Conservation (phyloP, 2,329 filamentous ascomycete genomes). For the Ilyonectria destructans region DNA sequence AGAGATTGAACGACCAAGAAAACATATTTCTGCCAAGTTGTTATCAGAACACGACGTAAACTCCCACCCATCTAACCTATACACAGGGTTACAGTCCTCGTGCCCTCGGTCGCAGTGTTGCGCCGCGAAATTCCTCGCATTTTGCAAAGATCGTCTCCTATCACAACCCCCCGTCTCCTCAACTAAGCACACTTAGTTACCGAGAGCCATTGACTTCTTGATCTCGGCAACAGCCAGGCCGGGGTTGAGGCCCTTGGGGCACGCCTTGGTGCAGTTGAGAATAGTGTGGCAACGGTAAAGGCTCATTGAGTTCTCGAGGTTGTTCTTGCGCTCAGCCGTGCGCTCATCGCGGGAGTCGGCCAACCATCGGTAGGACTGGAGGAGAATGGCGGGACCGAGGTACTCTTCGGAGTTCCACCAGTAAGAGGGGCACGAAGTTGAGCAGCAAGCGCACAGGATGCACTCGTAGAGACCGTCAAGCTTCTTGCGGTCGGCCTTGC, state of each 20-base stretch:
- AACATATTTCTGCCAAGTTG: conserved; percentile 46
- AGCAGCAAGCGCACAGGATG: conserved; percentile 99
- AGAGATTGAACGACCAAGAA: conserved; percentile 44
- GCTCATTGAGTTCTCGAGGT: conserved; percentile 98
- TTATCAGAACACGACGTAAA: conserved; percentile 50
- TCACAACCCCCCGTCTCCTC: conserved; percentile 31
- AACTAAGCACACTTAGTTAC: conserved; percentile 44
- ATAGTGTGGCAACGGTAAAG: conserved; percentile 99
- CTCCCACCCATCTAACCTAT: conserved; percentile 50
- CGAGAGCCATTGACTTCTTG: conserved; percentile 93
- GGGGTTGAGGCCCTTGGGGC: conserved; percentile 98
- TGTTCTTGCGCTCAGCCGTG: conserved; percentile 88
- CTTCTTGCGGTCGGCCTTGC: conserved; percentile 93
- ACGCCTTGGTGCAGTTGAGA: conserved; percentile 97
- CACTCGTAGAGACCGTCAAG: conserved; percentile 99
- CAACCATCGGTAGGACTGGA: conserved; percentile 98
- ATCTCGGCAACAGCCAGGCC: conserved; percentile 96
- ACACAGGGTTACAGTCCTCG: conserved; percentile 50
- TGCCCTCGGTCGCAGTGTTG: conserved; percentile 45
- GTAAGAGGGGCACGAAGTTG: conserved; percentile 99
- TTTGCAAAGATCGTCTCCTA: conserved; percentile 25
- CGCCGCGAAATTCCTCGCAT: conserved; percentile 38
- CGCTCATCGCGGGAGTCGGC: conserved; percentile 95
- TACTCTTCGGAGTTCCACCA: conserved; percentile 99
- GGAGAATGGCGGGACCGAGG: conserved; percentile 94